Conservation (phyloP, 2,329 filamentous ascomycete genomes). For the Alternaria atra region DNA sequence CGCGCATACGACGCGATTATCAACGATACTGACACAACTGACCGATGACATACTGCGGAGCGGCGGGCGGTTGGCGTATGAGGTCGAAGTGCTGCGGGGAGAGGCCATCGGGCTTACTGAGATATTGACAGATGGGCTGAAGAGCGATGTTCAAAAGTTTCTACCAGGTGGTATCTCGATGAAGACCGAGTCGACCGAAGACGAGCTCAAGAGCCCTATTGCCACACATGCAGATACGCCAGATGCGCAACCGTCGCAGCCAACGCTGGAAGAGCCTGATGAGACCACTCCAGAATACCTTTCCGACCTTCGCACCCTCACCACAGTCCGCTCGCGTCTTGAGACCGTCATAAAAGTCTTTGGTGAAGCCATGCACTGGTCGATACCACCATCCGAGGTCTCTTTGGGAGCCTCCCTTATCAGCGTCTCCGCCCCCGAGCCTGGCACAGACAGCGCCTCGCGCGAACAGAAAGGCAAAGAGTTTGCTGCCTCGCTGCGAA, state of each 20-base stretch:
- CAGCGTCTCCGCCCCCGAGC: conserved; percentile 86
- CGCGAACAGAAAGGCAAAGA: conserved; percentile 89
- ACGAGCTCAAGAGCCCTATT: conserved; percentile 8
- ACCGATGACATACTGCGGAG: conserved; percentile 95
- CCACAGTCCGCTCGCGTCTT: conserved; percentile 81
- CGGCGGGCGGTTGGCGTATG: conserved; percentile 87
- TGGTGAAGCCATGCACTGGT: conserved; percentile 95
- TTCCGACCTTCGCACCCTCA: conserved; percentile 80
- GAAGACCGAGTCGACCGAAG: conserved; percentile 12
- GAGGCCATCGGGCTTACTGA: conserved; percentile 85
- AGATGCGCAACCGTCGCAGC: conserved; percentile 1
- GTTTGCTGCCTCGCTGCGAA: conserved; percentile 73
- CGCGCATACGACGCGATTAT: conserved; percentile 84
- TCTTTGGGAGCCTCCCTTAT: conserved; percentile 86
- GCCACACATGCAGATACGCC: conserved; percentile 4
- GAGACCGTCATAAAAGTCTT: conserved; percentile 91
- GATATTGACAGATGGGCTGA: conserved; percentile 75
- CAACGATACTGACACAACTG: conserved; percentile 81
- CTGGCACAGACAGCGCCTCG: conserved; percentile 70
- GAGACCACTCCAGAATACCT: conserved; percentile 64
- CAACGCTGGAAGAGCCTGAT: conserved; percentile 4
- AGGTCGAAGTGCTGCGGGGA: conserved; percentile 91
- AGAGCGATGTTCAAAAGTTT: conserved; percentile 77
- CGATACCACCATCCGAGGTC: conserved; percentile 85
- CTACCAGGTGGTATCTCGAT: conserved; percentile 60